Percentiles rank a stretch among this genome's conserved stretches.
These are phyloP conservation scores for Psilocybe azurescens DNA, from an alignment of 768 basidiomycete species.

Conservation along the genomic window DNA sequence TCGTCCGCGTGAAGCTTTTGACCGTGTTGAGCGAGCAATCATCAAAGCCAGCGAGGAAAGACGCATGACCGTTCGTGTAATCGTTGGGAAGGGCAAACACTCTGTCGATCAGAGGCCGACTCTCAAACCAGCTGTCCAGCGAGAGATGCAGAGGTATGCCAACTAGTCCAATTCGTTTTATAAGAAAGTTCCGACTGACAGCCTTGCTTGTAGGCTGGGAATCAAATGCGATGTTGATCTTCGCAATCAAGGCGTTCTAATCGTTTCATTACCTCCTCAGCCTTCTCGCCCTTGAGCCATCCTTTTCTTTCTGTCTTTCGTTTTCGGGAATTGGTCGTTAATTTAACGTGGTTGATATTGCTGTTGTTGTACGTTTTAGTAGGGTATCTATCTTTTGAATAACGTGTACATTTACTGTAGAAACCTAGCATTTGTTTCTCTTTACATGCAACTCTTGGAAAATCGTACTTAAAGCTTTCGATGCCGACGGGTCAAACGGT, in stretches of 20 bases:
- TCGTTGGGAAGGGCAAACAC: slow-evolving; percentile 84
- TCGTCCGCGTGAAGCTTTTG: slow-evolving; percentile 50
- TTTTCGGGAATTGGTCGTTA: neutral
- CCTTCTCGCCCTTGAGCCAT: slow-evolving; percentile 1
- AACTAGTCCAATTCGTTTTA: slow-evolving; percentile 2
- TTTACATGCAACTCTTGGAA: no score
- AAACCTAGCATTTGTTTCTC: no score
- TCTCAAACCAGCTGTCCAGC: slow-evolving; percentile 81
- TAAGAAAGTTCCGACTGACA: neutral
- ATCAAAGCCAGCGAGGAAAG: slow-evolving; percentile 41
- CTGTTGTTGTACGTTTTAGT: neutral
- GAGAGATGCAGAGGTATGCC: slow-evolving; percentile 72
- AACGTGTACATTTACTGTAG: neutral
- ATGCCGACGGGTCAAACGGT: no score
- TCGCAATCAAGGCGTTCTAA: slow-evolving; percentile 75
- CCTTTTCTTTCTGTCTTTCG: neutral
- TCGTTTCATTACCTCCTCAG: slow-evolving; percentile 41
- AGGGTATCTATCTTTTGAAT: neutral
- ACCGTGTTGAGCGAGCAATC: slow-evolving; percentile 47
- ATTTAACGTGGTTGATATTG: neutral
- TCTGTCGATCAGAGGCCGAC: slow-evolving; percentile 72
- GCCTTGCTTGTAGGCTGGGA: slow-evolving; percentile 51
- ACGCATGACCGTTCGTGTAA: slow-evolving; percentile 41
- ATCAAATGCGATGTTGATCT: slow-evolving; percentile 77
- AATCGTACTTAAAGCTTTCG: no score